Percentiles rank a stretch among this genome's conserved stretches.
phyloP scores from a whole-genome alignment of 2,329 filamentous ascomycete genomes.

The Aspergillus sclerotialis region DNA sequence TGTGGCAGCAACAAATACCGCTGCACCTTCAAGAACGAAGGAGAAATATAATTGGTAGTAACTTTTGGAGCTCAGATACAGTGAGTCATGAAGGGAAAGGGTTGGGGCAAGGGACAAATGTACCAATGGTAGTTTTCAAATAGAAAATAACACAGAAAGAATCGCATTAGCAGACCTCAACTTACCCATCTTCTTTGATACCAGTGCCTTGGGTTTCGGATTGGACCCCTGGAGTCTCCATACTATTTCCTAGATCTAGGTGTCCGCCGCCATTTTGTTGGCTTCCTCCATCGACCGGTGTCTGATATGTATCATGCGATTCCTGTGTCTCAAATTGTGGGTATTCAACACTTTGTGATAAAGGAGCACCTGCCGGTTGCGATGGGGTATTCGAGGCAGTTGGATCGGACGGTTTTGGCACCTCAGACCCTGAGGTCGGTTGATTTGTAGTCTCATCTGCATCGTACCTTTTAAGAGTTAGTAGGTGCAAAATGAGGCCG shows the following conservation, averaged over 20 bases:
- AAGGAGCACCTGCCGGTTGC: constrained; percentile 24
- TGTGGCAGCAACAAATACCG: no score
- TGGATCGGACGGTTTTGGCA: constrained; percentile 32
- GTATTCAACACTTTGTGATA: constrained; percentile 24
- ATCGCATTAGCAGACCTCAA: constrained; percentile 18
- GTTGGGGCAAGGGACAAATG: no score
- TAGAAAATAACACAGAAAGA: constrained; percentile 13
- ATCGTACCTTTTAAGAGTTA: constrained; percentile 51
- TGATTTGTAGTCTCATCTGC: constrained; percentile 52
- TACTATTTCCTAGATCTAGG: constrained; percentile 18
- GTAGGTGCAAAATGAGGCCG: constrained; percentile 5
- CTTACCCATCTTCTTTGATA: constrained; percentile 92
- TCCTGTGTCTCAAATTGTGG: constrained; percentile 21
- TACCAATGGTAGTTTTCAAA: no score
- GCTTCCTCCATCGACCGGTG: constrained; percentile 14
- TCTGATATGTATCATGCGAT: constrained; percentile 14
- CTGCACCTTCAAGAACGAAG: no score
- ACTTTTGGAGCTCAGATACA: no score
- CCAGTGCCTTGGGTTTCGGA: constrained; percentile 33
- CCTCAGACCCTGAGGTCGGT: constrained; percentile 20
- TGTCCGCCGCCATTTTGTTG: constrained; percentile 20
- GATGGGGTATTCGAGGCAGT: constrained; percentile 23
- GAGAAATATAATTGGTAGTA: no score
- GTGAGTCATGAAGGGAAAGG: no score
- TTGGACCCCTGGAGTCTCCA: no score